Conservation (phyloP, 345 rosid genomes). For the Bruguiera parviflora region DNA sequence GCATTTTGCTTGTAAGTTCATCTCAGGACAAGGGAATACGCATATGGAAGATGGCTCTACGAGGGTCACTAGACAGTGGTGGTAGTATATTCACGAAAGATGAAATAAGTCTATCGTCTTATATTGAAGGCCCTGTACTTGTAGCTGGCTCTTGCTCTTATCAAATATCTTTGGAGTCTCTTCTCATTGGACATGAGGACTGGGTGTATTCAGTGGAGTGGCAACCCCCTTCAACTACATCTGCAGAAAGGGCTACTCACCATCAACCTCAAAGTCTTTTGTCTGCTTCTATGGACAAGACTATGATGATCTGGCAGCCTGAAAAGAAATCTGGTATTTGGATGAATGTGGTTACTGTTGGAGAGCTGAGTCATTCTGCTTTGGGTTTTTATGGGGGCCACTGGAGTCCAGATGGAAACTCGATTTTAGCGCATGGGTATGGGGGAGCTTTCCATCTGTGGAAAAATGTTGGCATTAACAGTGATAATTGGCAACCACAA, state of each 20-base stretch:
- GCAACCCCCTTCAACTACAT: conserved; percentile 58
- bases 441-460: conserved; percentile 92
- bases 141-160: conserved; percentile 61
- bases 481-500: conserved; percentile 86
- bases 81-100: conserved; percentile 40
- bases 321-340: conserved; percentile 82
- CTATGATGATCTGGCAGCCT: conserved; percentile 99
- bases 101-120: conserved; percentile 68
- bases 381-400: conserved; percentile 97
- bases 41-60: conserved; percentile 69
- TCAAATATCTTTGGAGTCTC: conserved; percentile 91
- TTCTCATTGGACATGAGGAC: conserved; percentile 93
- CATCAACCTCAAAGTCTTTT: conserved; percentile 72
- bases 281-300: conserved; percentile 97
- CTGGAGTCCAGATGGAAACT: conserved; percentile 66
- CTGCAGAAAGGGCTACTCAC: conserved; percentile 28
- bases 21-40: conserved; percentile 93
- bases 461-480: conserved; percentile 60
- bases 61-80: conserved; percentile 29
- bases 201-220: conserved; percentile 98
- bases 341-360: conserved; percentile 96
- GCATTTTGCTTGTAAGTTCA: conserved; percentile 82
- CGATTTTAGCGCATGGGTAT: conserved; percentile 87
- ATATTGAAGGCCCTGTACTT: conserved; percentile 83
- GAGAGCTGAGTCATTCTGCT: conserved; percentile 94